These are phyloP conservation scores for Citrullus amarus DNA, from an alignment of 306 rosid species.

Conservation along the genomic window DNA sequence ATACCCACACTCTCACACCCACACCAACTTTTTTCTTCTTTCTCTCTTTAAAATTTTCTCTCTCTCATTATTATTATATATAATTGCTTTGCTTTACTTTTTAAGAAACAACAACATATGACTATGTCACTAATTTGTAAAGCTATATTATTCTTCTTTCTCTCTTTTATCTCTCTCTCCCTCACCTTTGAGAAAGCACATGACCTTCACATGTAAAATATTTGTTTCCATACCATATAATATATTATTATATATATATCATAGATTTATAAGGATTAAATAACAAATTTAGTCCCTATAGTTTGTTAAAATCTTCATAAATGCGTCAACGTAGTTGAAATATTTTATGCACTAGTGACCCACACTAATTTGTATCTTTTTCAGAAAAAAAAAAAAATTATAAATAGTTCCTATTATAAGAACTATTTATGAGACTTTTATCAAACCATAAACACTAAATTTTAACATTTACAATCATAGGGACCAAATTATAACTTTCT, in stretches of 20 bases:
- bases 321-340: too few relatives aligned
- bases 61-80: background rate
- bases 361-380: too few relatives aligned
- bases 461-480: too few relatives aligned
- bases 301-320: too few relatives aligned
- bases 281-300: background rate
- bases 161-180: background rate
- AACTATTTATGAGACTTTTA: too few relatives aligned
- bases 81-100: conserved; percentile 16
- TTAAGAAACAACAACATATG: conserved; percentile 34
- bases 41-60: background rate
- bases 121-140: conserved; percentile 21
- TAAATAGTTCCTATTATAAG: too few relatives aligned
- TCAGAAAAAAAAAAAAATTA: too few relatives aligned
- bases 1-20: background rate
- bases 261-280: background rate
- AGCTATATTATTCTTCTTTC: conserved; percentile 8
- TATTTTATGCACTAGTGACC: too few relatives aligned
- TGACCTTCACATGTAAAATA: conserved; percentile 35
- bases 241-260: background rate
- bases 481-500: too few relatives aligned
- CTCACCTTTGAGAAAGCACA: conserved; percentile 38
- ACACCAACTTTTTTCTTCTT: background rate
- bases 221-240: conserved; percentile 5
- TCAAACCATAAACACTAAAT: too few relatives aligned